Evolutionary conservation across 192 early-diverging fungal genomes (phyloP).

Genomic region (Phycomyces blakesleeanus): DNA sequence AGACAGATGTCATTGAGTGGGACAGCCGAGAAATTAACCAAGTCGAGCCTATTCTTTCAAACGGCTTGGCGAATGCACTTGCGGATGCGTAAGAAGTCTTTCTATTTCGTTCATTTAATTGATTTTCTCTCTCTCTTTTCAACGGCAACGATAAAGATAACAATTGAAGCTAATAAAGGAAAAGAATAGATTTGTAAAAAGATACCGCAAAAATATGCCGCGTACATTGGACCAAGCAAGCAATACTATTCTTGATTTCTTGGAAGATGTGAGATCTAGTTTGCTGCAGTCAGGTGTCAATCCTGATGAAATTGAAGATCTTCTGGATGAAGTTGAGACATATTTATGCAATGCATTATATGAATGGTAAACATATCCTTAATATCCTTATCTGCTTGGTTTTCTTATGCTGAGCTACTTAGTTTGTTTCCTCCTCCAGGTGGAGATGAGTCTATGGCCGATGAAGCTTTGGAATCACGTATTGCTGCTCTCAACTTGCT

Average conservation of each 20-base stretch:
- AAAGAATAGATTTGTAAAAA: slow-evolving; percentile 29
- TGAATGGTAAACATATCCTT: slow-evolving; percentile 15
- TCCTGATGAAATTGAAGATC: slow-evolving; percentile 33
- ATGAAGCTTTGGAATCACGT: slow-evolving; percentile 60
- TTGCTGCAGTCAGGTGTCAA: slow-evolving; percentile 1
- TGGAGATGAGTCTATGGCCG: slow-evolving; percentile 53
- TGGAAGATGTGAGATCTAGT: slow-evolving; percentile 19
- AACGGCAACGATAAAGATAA: no score
- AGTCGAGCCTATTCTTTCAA: background rate
- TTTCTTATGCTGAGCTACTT: background rate
- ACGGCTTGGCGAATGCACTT: background rate
- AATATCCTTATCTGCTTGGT: no score
- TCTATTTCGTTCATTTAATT: background rate
- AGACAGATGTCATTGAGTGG: slow-evolving; percentile 30
- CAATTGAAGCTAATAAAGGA: no score
- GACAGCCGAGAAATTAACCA: slow-evolving; percentile 1
- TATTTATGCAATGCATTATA: slow-evolving; percentile 47
- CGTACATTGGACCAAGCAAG: slow-evolving; percentile 16
- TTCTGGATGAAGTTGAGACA: slow-evolving; percentile 42
- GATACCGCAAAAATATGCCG: slow-evolving; percentile 21
- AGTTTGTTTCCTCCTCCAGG: slow-evolving; percentile 37
- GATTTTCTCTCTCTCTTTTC: background rate
- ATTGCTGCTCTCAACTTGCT: slow-evolving; percentile 65
- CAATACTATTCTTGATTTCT: slow-evolving; percentile 1
- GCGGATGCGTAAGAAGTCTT: background rate